Evolutionary conservation across 2,329 filamentous ascomycete species (phyloP), one percentile per base, ranked within the genome.

Genomic region (Magnaporthiopsis rhizophila): DNA sequence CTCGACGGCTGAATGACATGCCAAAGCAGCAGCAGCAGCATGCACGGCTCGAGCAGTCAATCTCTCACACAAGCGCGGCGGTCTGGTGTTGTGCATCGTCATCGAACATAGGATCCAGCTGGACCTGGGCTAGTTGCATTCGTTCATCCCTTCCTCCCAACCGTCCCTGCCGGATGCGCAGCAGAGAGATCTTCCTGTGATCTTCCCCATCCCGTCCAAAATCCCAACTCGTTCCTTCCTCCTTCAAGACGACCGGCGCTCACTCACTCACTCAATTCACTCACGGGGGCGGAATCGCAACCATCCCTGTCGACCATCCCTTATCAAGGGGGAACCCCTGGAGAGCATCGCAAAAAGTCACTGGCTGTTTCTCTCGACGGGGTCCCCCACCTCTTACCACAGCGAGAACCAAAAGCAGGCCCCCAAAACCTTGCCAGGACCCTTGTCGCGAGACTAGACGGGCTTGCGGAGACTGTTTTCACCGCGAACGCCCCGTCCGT

Each of bases 201-300:
- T 58, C 57, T 58, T 58, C 57, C 36, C 30, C 34, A 21, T 32
- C 61, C 61, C 60, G 26, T 56, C 38, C 18, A 26, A 26, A 11
- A 36, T 7, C 56, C 45, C 15, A 61, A 38, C n/a, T 36, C 38
- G 34, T 45, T 56, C 59, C 61, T 59, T 32, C 56, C 24, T 74
- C 76, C 59, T 45, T 15, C 38, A 18, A 45, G 38, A 45, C 38
- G 13, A 12, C 38, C 38, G 34, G 34, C 34, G 11, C 57, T 13
- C 26, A 2, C 45, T 21, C 6, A n/a, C 45, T 8, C 21, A 21
- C 21, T 24, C 26, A 26, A 26, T 26, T 21, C 6, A n/a, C 45
- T 8, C 21, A 21, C 21, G 11, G 45, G 45, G 45, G 45, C 45
- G 18, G 21, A 53, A 53, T 53, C 45, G 45, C 45, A 53, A 53